These are phyloP conservation scores for Coemansia guatemalensis DNA, from an alignment of 192 early-diverging fungal species.

Conservation along the genomic window DNA sequence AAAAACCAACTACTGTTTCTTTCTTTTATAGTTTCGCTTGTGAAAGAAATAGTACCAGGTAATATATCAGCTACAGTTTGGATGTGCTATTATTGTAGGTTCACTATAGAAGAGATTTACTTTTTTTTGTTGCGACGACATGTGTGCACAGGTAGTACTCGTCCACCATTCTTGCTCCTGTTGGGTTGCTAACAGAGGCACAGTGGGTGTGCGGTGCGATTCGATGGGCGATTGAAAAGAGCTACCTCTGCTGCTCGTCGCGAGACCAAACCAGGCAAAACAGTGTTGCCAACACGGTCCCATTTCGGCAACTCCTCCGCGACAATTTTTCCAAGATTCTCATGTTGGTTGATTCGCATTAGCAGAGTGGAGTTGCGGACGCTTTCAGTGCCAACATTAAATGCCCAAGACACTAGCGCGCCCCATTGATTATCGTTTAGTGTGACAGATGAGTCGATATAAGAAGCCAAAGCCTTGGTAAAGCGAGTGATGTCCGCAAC, in stretches of 20 bases:
- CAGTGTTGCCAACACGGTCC: constrained; percentile 9
- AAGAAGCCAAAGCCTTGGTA: constrained; percentile 2
- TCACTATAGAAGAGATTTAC: too few species aligned
- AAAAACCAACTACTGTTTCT: too few species aligned
- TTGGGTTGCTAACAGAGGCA: constrained; percentile 6
- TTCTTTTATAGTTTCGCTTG: too few species aligned
- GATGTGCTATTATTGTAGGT: too few species aligned
- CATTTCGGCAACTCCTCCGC: constrained; percentile 27
- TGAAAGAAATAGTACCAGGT: too few species aligned
- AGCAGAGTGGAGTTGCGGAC: constrained; percentile 15
- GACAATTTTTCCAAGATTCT: constrained; percentile 11
- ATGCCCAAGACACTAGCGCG: constrained; percentile 35
- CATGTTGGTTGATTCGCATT: constrained; percentile 14
- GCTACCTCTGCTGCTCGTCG: constrained; percentile 17
- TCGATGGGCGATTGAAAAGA: constrained; percentile 10
- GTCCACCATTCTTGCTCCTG: not conserved
- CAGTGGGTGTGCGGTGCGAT: constrained; percentile 4
- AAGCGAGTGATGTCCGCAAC: constrained; percentile 23
- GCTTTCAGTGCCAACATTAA: constrained; percentile 27
- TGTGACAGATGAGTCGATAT: not conserved
- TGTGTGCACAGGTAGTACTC: too few species aligned
- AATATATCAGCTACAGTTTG: too few species aligned
- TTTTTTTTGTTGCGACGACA: too few species aligned
- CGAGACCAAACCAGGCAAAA: constrained; percentile 13
- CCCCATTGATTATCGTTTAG: constrained; percentile 44